These are phyloP conservation scores for Pseudocercospora crystallina DNA, from an alignment of 2,329 filamentous ascomycete genomes.

Conservation along the genomic window DNA sequence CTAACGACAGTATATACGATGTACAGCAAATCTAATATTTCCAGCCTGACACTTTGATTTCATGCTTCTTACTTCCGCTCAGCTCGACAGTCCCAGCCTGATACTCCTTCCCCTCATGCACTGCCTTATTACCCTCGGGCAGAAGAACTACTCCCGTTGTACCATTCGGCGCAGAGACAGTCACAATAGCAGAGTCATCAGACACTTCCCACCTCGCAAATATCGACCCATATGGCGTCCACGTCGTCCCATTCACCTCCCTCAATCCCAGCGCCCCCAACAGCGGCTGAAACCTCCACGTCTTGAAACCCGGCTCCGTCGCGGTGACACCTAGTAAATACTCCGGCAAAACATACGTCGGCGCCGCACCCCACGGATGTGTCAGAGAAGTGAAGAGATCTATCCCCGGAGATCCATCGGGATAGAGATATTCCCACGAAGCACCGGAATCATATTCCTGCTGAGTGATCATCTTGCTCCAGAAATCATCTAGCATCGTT, in stretches of 20 bases:
- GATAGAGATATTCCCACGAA: constrained; percentile 48
- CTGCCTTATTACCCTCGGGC: neutral
- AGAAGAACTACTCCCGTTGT: constrained; percentile 1
- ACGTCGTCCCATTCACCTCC: constrained; percentile 28
- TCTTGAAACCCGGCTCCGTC: constrained; percentile 28
- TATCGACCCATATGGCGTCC: constrained; percentile 30
- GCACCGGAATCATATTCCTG: constrained; percentile 40
- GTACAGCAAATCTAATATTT: neutral
- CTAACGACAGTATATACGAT: neutral
- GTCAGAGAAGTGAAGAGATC: constrained; percentile 44
- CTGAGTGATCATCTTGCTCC: constrained; percentile 45
- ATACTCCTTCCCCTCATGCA: neutral
- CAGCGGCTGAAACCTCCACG: constrained; percentile 32
- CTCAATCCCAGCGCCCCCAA: constrained; percentile 31
- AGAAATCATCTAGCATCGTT: constrained; percentile 40
- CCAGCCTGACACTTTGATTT: neutral
- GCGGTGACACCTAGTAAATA: constrained; percentile 34
- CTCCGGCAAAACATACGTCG: constrained; percentile 47
- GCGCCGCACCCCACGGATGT: constrained; percentile 49
- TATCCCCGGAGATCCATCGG: constrained; percentile 42
- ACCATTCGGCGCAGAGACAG: neutral
- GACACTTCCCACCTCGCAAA: constrained; percentile 26
- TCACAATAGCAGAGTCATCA: neutral
- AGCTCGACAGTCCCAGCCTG: neutral
- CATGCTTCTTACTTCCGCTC: neutral